Evolutionary conservation across 805 yeast species (phyloP).

Genomic region (Metschnikowia chrysomelidarum): DNA sequence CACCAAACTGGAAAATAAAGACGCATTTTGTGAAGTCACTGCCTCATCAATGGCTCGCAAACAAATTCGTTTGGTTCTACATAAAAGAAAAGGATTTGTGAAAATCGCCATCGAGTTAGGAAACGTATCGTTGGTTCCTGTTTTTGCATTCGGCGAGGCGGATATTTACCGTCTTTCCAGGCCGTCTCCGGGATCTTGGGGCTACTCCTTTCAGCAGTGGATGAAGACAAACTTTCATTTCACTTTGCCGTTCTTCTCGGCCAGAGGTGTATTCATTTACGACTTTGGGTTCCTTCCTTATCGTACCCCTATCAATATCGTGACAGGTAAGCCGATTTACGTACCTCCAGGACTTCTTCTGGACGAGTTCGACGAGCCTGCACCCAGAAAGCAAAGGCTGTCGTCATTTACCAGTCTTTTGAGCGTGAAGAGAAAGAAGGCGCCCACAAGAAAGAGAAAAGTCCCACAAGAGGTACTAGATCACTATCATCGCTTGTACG

Average conservation of each 20-base stretch:
- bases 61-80: conserved; percentile 65
- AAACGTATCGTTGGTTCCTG: conserved; percentile 79
- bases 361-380: conserved; percentile 31
- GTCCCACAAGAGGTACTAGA: conserved; percentile 49
- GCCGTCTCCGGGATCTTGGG: conserved; percentile 40
- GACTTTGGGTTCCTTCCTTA: conserved; percentile 90
- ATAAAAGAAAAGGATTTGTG: conserved; percentile 83
- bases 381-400: conserved; percentile 16
- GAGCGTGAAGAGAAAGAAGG: conserved; percentile 19
- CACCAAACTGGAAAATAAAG: too few relatives aligned
- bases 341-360: conserved; percentile 45
- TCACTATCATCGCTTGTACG: conserved; percentile 69
- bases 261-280: conserved; percentile 88
- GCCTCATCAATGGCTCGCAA: conserved; percentile 10
- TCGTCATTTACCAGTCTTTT: conserved; percentile 32
- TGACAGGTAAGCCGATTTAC: conserved; percentile 65
- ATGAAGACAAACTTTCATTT: conserved; percentile 72
- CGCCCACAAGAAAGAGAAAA: conserved; percentile 23
- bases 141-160: conserved; percentile 88
- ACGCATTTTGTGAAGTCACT: conserved; percentile 42
- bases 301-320: conserved; percentile 75
- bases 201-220: conserved; percentile 65
- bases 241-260: conserved; percentile 88
- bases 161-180: conserved; percentile 47
- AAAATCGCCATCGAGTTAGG: conserved; percentile 80